phyloP scores from a whole-genome alignment of 164 flowering plant genomes.

The Stephania yunnanensis region DNA sequence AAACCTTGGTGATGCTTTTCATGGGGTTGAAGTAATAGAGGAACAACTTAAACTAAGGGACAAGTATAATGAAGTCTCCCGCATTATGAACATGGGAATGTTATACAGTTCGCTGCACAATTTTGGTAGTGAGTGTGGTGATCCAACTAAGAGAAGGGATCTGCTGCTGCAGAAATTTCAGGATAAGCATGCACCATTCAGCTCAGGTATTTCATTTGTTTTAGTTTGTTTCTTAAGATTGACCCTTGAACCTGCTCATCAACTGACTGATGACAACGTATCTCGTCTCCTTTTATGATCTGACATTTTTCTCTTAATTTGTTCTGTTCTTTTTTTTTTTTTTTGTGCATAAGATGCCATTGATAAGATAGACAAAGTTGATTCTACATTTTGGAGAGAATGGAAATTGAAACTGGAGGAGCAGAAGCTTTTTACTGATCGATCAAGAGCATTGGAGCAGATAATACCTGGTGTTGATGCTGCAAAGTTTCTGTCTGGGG shows the following conservation, averaged over 20 bases:
- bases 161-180: conserved; percentile 54
- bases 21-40: conserved; percentile 83
- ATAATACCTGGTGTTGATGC: conserved; percentile 85
- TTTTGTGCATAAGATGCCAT: conserved; percentile 42
- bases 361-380: conserved; percentile 43
- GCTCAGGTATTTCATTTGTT: conserved; percentile 44
- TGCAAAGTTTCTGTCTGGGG: conserved; percentile 76
- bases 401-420: conserved; percentile 88
- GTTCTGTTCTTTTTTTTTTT: not conserved
- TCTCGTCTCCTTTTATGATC: not conserved
- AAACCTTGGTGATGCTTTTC: conserved; percentile 82
- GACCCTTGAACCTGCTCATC: not conserved
- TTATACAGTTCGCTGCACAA: conserved; percentile 69
- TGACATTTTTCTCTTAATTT: not conserved
- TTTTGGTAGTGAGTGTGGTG: conserved; percentile 45
- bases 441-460: conserved; percentile 64
- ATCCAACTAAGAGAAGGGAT: conserved; percentile 64
- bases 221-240: not conserved
- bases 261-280: not conserved
- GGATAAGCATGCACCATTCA: conserved; percentile 47
- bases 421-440: conserved; percentile 71
- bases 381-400: conserved; percentile 87
- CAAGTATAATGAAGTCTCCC: conserved; percentile 57
- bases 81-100: conserved; percentile 88
- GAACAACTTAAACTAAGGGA: conserved; percentile 60